Evolutionary conservation across 495 filamentous ascomycete species (phyloP), one percentile per base, ranked within the genome.

Genomic region (Symbiotaphrina buchneri): DNA sequence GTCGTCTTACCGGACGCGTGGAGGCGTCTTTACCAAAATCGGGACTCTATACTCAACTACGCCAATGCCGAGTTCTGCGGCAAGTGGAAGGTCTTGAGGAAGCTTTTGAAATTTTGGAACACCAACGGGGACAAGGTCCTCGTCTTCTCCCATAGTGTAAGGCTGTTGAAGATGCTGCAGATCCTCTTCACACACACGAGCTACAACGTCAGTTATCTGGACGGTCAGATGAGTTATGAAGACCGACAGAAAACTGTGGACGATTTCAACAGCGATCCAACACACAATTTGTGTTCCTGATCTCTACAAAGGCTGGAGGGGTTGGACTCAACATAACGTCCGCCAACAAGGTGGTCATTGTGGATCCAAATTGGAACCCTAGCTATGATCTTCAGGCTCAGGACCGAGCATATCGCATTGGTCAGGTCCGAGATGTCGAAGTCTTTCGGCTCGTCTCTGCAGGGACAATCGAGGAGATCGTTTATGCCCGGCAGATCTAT

Each of bases 351-450:
- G 85, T 97, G 6, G 87, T 97, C 13, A 79, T 97, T 21, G 75
- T 94, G 23, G 87, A 97, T 45, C 87, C 87, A 0, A 91, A 94
- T 44, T 97, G 87, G 87, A 97, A 97, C 36, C 87, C 87, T 3
- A 64, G 77, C 13, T 78, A 82, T 39, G 84, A 97, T 41, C 63
- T 95, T 1, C 87, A 97, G 51, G 87, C 87, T 0, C 87, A 97
- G 52, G 87, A 97, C 45, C 74, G 87, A 13, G 87, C 90, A 7
- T 97, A 95, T 47, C 73, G 87, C 10, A 95, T 97, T 39, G 87
- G 87, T 6, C 87, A 97, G 51, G 61, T 65, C 0, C 67, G 87
- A 3, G 82, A 97, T 41, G 87, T 97, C 4, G 90, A 95, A 43
- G 90, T 97, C 6, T 95, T 91, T 52, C 74, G 87, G 10, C 65